A percentile compares a stretch with the other conserved stretches of the same genome.
phyloP scores from a whole-genome alignment of 768 basidiomycete genomes.

The Boletus subparvulus region DNA sequence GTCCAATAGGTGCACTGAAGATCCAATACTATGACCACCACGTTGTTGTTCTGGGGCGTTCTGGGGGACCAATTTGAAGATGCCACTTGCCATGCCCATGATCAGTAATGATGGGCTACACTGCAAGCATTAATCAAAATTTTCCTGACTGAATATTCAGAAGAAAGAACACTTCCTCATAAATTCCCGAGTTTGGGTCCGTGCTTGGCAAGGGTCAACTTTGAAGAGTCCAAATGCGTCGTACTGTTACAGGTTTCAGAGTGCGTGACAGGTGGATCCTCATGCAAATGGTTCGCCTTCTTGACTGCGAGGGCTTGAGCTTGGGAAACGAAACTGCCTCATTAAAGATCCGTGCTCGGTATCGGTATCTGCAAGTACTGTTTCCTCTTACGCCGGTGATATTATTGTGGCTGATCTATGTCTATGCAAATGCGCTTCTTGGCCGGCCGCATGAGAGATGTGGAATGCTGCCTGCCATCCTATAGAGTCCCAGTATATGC shows the following conservation, averaged over 20 bases:
- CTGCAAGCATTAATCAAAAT: no score
- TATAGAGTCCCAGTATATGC: slow-evolving; percentile 16
- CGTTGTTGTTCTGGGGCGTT: no score
- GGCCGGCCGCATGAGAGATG: slow-evolving; percentile 42
- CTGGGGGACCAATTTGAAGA: background rate
- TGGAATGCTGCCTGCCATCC: slow-evolving; percentile 19
- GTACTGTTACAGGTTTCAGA: slow-evolving; percentile 4
- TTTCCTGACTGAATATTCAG: no score
- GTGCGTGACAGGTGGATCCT: slow-evolving; percentile 3
- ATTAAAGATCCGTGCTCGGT: slow-evolving; percentile 17
- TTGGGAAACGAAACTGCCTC: slow-evolving; percentile 13
- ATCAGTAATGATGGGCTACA: no score
- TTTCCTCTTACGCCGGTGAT: slow-evolving; percentile 33
- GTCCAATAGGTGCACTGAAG: background rate
- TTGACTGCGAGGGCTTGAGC: background rate
- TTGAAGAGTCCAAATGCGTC: slow-evolving; percentile 4
- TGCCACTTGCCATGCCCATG: no score
- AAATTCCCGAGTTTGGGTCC: slow-evolving; percentile 18
- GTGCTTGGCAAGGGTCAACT: slow-evolving; percentile 28
- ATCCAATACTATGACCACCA: background rate
- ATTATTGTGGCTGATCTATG: slow-evolving; percentile 20
- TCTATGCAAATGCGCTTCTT: slow-evolving; percentile 48
- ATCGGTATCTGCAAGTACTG: slow-evolving; percentile 6
- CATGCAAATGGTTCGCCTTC: background rate
- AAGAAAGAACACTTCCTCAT: no score